Percentiles rank a stretch among this genome's conserved stretches.
phyloP scores from a whole-genome alignment of 345 rosid species.

The Syzygium aromaticum region DNA sequence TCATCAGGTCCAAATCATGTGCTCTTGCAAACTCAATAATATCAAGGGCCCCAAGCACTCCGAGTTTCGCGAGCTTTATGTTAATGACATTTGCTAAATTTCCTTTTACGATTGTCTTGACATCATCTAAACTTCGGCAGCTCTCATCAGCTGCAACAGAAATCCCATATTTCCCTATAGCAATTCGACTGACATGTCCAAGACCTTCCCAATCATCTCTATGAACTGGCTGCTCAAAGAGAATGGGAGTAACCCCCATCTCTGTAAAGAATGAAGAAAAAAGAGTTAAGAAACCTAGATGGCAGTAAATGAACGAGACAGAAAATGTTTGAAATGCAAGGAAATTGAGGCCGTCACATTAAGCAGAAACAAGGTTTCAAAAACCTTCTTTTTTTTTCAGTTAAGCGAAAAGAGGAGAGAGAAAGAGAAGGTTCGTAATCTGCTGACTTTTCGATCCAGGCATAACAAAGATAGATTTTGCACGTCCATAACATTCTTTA shows the following conservation, averaged over 20 bases:
- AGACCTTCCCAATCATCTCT: constrained; percentile 97
- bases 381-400: not conserved
- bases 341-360: not conserved
- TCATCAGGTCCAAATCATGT: constrained; percentile 67
- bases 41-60: constrained; percentile 71
- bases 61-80: constrained; percentile 85
- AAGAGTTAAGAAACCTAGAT: not conserved
- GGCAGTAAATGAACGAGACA: not conserved
- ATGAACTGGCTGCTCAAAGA: constrained; percentile 86
- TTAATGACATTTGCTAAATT: constrained; percentile 62
- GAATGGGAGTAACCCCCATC: constrained; percentile 85
- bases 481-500: constrained; percentile 10
- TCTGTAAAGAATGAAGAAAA: constrained; percentile 21
- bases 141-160: constrained; percentile 98
- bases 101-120: constrained; percentile 53
- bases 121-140: constrained; percentile 62
- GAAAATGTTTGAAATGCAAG: not conserved
- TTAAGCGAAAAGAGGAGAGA: not conserved
- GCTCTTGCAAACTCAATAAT: constrained; percentile 60
- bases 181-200: constrained; percentile 56
- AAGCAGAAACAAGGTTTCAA: not conserved
- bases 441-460: not conserved
- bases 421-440: not conserved
- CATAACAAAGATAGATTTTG: not conserved
- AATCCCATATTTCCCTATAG: constrained; percentile 50